Base-by-base conservation (phyloP, 2,329 filamentous ascomycete species). In the Alternaria solani region DNA sequence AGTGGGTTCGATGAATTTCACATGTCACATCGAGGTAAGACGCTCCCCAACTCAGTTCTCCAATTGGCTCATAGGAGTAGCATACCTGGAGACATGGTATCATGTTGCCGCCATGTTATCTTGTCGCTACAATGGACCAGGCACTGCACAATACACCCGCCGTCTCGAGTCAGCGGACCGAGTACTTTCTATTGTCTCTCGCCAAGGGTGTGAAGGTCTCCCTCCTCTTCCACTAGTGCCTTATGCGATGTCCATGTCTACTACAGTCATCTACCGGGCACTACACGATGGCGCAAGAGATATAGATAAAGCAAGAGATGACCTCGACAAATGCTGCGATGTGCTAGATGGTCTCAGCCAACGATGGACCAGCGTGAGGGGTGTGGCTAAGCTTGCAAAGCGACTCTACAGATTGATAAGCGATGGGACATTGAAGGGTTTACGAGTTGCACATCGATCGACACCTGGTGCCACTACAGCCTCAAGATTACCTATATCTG, bases 241-340 rank as follows among this genome's bases (percentile, higher is more conserved):
- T 3, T 57, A 57, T 3, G 54, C 54, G 7, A 44, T 57, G 54
- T 57, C 54, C 26, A 57, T 57, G 54, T 49, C 46, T 2, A 57
- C 54, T 11, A 57, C 54, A 16, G 54, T 44, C n/a, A 51, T 57
- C 28, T 57, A 57, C 20, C 54, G 54, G 1, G 54, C 46, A 11
- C 30, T 57, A 5, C 46, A 57, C 11, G 54, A 57, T 20, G 46
- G 54, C 38, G 38, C 32, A 36, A 51, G 54, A 36, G 38, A 51
- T 4, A 36, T 57, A 36, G 7, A 20, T 6, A 25, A 11, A 11
- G 54, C 54, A 30, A 2, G 26, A 34, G 20, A 11, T 5, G 46
- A 51, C 11, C 38, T 57, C 16, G 11, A 39, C 5, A 38, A 32
- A 20, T 57, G 54, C 16, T 57, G 54, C 39, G 38, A 51, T 3